Base-by-base conservation (phyloP, 495 filamentous ascomycete species). In the Cercophora scortea region DNA sequence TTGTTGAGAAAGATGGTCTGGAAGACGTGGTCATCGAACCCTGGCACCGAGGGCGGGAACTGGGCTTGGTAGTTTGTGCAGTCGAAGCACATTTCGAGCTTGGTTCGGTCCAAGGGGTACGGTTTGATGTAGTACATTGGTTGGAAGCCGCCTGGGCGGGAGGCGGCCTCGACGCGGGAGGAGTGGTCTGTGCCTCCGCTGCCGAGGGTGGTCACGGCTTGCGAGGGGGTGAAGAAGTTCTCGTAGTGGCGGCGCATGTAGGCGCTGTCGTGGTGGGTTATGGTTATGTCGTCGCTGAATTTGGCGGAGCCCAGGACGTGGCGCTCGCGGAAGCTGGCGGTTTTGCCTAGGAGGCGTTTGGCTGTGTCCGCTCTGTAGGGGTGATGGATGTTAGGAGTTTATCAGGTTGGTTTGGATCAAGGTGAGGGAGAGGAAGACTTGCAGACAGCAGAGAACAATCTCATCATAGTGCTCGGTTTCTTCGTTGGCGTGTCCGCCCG, bases 61-160 rank as follows among this genome's bases (percentile, higher is more conserved):
- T 94, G 88, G 53, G 85, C 75, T 61, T 94, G 88, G 69, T 94
- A 94, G 59, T 89, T 86, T 15, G 83, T 86, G 68, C 85, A 88
- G 64, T 92, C 87, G 65, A 92, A 94, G 55, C 79, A 85, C 88
- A 94, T 91, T 59, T 94, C 88, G 8, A 94, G 84, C 56, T 87
- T 87, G 11, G 74, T 71, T 10, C 74, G 77, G 56, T 86, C 83
- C 11, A 77, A 58, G 9, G 69, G 59, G 61, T 89, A 89, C 12
- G 74, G 79, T 49, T 89, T 86, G 53, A 82, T 91, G 65, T 81
- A 85, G 69, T 93, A 93, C 88, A 93, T 93, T 13, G 88, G 86
- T 15, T 79, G 73, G 64, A 85, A 92, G 17, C 41, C 15, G 36
- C n/a, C n/a, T n/a, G 39, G 39, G 17, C 33, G 25, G 58, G 45